Conservation (phyloP, 1,284 basidiomycete genomes). For the Schizophyllum commune region DNA sequence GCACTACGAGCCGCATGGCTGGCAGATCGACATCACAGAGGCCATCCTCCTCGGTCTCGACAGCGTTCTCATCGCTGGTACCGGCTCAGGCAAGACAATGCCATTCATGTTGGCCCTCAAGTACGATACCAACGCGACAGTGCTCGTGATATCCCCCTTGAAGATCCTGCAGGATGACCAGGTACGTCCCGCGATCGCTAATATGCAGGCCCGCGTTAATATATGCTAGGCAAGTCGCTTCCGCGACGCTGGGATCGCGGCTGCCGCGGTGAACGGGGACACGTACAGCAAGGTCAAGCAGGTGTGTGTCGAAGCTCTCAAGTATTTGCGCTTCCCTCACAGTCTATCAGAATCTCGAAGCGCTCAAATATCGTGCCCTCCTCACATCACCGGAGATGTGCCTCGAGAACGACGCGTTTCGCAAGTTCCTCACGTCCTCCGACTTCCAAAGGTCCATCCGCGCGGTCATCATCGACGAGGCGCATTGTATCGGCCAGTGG, state of each 20-base stretch:
- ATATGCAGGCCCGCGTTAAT: too few species aligned
- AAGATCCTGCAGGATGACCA: slow-evolving; percentile 15
- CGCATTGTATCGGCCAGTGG: slow-evolving; percentile 13
- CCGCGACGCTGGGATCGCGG: too few species aligned
- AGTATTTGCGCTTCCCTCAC: too few species aligned
- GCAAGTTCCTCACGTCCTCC: not conserved
- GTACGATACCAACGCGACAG: slow-evolving; percentile 4
- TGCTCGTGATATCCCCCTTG: slow-evolving; percentile 14
- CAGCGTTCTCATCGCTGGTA: slow-evolving; percentile 13
- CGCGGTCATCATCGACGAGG: slow-evolving; percentile 13
- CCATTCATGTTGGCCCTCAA: slow-evolving; percentile 14
- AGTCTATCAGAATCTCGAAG: slow-evolving; percentile 7
- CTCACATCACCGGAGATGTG: slow-evolving; percentile 11
- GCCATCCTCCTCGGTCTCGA: slow-evolving; percentile 12
- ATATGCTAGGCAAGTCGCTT: too few species aligned
- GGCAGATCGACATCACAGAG: slow-evolving; percentile 1
- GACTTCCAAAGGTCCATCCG: slow-evolving; percentile 3
- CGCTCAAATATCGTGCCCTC: slow-evolving; percentile 2
- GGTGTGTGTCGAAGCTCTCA: not conserved
- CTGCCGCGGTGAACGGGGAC: too few species aligned
- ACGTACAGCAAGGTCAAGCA: too few species aligned
- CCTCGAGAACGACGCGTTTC: slow-evolving; percentile 4
- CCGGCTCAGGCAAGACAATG: slow-evolving; percentile 16
- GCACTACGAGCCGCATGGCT: too few species aligned
- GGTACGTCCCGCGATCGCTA: slow-evolving; percentile 3